Conservation (phyloP, 225 moss, liverwort and hornwort species). For the Lunularia cruciata region DNA sequence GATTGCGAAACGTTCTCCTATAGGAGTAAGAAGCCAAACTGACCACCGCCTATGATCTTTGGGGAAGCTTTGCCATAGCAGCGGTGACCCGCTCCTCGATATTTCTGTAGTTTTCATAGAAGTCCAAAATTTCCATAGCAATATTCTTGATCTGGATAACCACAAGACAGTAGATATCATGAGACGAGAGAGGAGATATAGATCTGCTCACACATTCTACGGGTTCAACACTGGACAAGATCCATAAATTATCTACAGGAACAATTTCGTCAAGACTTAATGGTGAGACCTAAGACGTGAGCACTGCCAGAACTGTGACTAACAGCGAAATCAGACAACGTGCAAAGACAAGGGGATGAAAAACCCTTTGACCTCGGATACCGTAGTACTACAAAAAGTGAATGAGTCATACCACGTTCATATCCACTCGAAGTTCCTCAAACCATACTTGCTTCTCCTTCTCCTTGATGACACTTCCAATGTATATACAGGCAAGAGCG, state of each 20-base stretch:
- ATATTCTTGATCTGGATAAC: constrained; percentile 84
- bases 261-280: too few species aligned
- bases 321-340: too few species aligned
- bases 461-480: constrained; percentile 86
- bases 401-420: constrained; percentile 84
- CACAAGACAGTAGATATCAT: not conserved
- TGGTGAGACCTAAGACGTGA: too few species aligned
- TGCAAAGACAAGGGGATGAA: too few species aligned
- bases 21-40: not conserved
- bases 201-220: too few species aligned
- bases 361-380: too few species aligned
- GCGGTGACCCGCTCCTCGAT: constrained; percentile 68
- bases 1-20: not conserved
- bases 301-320: too few species aligned
- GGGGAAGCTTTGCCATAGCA: constrained; percentile 76
- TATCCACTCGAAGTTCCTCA: constrained; percentile 93
- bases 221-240: too few species aligned
- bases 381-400: too few species aligned
- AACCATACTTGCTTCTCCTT: constrained; percentile 91
- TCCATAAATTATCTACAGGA: too few species aligned
- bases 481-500: constrained; percentile 89
- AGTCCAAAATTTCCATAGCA: constrained; percentile 94
- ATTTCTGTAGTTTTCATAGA: constrained; percentile 82
- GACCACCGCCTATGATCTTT: constrained; percentile 48
- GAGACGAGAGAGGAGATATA: too few species aligned